These are phyloP conservation scores for Candida ascalaphidarum DNA, from an alignment of 805 yeast species.

Conservation along the genomic window DNA sequence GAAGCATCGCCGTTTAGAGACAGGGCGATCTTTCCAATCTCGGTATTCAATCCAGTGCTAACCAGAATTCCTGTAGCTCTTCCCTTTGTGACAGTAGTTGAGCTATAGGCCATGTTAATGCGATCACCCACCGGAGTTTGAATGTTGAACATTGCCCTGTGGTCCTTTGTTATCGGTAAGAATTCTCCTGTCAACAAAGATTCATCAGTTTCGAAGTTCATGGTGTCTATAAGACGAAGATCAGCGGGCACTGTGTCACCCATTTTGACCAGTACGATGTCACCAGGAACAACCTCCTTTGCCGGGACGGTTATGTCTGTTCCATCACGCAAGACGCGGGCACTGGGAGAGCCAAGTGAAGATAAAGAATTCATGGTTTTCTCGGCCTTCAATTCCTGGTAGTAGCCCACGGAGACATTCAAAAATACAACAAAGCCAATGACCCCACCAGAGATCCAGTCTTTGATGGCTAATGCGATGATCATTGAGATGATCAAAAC, in stretches of 20 bases:
- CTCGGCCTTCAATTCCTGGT: conserved; percentile 44
- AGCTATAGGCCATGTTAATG: conserved; percentile 23
- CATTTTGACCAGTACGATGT: conserved; percentile 28
- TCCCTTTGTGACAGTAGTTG: conserved; percentile 34
- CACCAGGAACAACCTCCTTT: conserved; percentile 39
- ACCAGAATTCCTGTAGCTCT: conserved; percentile 32
- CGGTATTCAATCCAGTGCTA: conserved; percentile 30
- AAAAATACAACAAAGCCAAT: conserved; percentile 37
- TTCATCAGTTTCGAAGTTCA: conserved; percentile 35
- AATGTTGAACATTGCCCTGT: conserved; percentile 26
- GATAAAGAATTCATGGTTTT: conserved; percentile 42
- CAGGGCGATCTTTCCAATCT: conserved; percentile 33
- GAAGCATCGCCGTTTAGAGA: conserved; percentile 12
- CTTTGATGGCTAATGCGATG: conserved; percentile 28
- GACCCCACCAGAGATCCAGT: conserved; percentile 37
- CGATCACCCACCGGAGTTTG: conserved; percentile 31
- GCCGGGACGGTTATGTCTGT: conserved; percentile 24
- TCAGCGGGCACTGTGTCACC: conserved; percentile 40
- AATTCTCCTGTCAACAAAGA: conserved; percentile 36
- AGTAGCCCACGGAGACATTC: conserved; percentile 41
- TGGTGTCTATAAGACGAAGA: conserved; percentile 23
- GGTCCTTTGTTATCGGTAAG: conserved; percentile 25
- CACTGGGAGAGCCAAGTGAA: conserved; percentile 38
- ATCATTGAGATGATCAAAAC: conserved; percentile 28
- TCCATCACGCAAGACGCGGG: conserved; percentile 37